Conservation (phyloP, 83 land plant species). For the Diphasiastrum complanatum region DNA sequence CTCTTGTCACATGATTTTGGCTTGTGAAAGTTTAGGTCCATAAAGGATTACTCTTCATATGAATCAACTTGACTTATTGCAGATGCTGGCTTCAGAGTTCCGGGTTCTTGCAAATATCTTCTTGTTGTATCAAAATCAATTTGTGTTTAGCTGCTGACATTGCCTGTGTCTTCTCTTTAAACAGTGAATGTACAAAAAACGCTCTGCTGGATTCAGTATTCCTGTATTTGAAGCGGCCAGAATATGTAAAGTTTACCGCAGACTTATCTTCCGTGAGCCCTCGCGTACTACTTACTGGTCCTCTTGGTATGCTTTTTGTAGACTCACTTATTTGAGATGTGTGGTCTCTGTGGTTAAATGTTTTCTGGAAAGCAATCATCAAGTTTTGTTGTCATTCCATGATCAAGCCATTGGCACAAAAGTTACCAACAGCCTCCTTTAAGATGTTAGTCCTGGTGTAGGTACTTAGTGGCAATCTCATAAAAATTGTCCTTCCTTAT, state of each 20-base stretch:
- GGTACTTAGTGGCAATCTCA: not conserved
- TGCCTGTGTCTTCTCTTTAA: not conserved
- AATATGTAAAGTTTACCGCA: constrained; percentile 47
- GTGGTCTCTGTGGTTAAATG: not conserved
- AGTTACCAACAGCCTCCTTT: too few relatives aligned
- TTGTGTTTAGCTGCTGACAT: too few relatives aligned
- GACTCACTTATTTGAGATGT: not conserved
- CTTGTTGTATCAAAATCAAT: too few relatives aligned
- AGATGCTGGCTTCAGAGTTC: too few relatives aligned
- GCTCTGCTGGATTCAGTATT: constrained; percentile 50
- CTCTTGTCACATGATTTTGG: too few relatives aligned
- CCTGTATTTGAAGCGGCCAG: constrained; percentile 55
- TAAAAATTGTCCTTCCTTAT: not conserved
- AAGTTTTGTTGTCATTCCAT: too few relatives aligned
- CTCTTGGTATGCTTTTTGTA: constrained; percentile 47
- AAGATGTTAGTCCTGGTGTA: too few relatives aligned
- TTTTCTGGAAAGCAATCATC: not conserved
- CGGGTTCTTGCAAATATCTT: too few relatives aligned
- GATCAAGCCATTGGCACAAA: too few relatives aligned
- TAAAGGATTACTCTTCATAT: too few relatives aligned
- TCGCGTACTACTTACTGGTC: constrained; percentile 72
- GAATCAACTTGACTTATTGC: too few relatives aligned
- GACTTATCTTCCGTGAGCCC: constrained; percentile 55
- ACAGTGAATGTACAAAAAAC: constrained; percentile 75
- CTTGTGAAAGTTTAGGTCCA: too few relatives aligned